Percentiles rank a stretch among this genome's conserved stretches.
Conservation (phyloP, 371 early-diverging fungal genomes). For the Rhizopus delemar region DNA sequence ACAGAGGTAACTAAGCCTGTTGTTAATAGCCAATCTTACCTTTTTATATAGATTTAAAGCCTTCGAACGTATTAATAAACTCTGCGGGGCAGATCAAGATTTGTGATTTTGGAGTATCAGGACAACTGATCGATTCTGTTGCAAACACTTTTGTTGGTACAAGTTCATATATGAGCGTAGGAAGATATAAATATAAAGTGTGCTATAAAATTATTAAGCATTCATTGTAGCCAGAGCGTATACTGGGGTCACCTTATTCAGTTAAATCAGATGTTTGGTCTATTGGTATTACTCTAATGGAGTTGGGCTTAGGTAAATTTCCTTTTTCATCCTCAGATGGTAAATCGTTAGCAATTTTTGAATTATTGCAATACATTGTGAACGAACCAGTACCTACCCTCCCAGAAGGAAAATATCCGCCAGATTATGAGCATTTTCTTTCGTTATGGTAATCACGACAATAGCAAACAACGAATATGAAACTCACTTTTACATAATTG, state of each 20-base stretch:
- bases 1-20: constrained; percentile 53
- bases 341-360: constrained; percentile 75
- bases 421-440: constrained; percentile 72
- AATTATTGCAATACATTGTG: constrained; percentile 84
- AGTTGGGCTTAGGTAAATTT: constrained; percentile 81
- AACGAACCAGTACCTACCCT: constrained; percentile 80
- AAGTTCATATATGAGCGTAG: constrained; percentile 80
- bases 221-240: constrained; percentile 79
- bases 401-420: constrained; percentile 62
- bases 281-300: constrained; percentile 84
- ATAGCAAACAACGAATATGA: neutral
- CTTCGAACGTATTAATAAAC: constrained; percentile 72
- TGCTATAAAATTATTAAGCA: neutral
- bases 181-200: constrained; percentile 23
- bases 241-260: constrained; percentile 80
- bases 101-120: constrained; percentile 84
- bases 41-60: constrained; percentile 60
- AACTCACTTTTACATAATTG: constrained; percentile 2
- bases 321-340: constrained; percentile 74
- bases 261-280: constrained; percentile 91
- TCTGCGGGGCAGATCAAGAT: constrained; percentile 78
- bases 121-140: constrained; percentile 68
- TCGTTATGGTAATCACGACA: constrained; percentile 57
- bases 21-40: neutral
- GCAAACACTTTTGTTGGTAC: constrained; percentile 88